phyloP scores from a whole-genome alignment of 2,329 filamentous ascomycete species.

The Fusarium domesticum region DNA sequence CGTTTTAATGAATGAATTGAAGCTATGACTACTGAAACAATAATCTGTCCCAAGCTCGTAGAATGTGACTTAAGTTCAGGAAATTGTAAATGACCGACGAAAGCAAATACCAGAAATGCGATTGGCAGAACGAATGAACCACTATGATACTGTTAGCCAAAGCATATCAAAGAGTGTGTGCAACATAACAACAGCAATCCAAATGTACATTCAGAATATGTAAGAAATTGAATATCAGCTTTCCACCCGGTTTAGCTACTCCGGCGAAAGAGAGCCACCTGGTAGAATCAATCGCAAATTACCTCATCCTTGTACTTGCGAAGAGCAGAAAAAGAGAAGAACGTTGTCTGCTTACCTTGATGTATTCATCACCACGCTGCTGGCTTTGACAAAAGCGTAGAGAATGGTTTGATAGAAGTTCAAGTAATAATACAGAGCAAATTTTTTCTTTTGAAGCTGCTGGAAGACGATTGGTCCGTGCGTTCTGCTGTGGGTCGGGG shows the following conservation, averaged over 20 bases:
- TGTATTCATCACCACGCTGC: conserved; percentile 23
- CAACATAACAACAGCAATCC: conserved; percentile 23
- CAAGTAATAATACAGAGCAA: neutral
- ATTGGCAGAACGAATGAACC: conserved; percentile 3
- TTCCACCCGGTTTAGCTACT: conserved; percentile 72
- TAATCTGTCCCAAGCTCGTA: no score
- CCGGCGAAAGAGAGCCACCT: conserved; percentile 86
- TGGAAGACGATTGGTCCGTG: conserved; percentile 20
- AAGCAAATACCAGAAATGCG: neutral
- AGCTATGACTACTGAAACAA: neutral
- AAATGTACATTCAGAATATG: conserved; percentile 78
- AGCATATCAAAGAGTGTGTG: conserved; percentile 5
- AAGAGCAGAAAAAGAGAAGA: conserved; percentile 2
- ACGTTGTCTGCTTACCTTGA: conserved; percentile 30
- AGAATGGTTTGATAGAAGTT: conserved; percentile 1
- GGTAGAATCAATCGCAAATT: conserved; percentile 98
- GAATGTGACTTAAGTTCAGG: no score
- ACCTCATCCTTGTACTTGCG: conserved; percentile 67
- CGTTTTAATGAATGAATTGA: neutral
- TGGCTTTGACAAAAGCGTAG: conserved; percentile 2
- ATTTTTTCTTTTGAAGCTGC: conserved; percentile 31
- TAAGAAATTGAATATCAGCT: conserved; percentile 95
- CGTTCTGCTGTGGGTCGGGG: conserved; percentile 1
- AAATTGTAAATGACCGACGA: neutral
- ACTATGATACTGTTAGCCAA: conserved; percentile 29